Conservation (phyloP, 139 green algal genomes). For the Coelastrella sp. region DNA sequence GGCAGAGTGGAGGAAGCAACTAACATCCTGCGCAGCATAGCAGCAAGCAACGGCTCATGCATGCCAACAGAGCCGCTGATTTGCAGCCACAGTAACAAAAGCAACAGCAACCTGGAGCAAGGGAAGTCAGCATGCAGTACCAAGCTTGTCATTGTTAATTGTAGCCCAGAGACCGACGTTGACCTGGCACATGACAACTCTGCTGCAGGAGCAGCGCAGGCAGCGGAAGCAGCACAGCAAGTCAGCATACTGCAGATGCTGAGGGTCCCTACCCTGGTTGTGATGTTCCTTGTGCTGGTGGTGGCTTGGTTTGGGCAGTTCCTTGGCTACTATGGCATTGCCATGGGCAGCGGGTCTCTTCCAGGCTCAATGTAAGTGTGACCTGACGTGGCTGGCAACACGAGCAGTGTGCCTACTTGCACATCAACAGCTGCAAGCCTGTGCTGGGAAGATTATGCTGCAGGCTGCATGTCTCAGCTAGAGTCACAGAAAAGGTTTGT, state of each 20-base stretch:
- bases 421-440: background rate
- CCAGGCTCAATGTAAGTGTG: conserved; percentile 14
- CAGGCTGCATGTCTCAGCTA: background rate
- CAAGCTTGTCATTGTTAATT: background rate
- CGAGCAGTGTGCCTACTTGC: background rate
- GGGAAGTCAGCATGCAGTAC: background rate
- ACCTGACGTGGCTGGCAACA: background rate
- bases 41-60: background rate
- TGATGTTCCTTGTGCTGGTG: conserved; percentile 20
- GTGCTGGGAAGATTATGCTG: background rate
- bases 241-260: conserved; percentile 1
- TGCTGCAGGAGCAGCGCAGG: too few species aligned
- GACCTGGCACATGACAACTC: background rate
- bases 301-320: conserved; percentile 14
- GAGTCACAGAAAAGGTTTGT: too few species aligned
- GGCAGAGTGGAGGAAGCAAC: background rate
- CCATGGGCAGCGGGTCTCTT: background rate
- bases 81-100: background rate
- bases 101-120: background rate
- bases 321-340: conserved; percentile 16
- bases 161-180: background rate
- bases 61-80: conserved; percentile 19
- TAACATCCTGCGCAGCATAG: background rate
- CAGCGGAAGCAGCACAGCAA: background rate
- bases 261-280: background rate